These are phyloP conservation scores for Scenedesmus sp. DNA, from an alignment of 163 green algal genomes.

Conservation along the genomic window DNA sequence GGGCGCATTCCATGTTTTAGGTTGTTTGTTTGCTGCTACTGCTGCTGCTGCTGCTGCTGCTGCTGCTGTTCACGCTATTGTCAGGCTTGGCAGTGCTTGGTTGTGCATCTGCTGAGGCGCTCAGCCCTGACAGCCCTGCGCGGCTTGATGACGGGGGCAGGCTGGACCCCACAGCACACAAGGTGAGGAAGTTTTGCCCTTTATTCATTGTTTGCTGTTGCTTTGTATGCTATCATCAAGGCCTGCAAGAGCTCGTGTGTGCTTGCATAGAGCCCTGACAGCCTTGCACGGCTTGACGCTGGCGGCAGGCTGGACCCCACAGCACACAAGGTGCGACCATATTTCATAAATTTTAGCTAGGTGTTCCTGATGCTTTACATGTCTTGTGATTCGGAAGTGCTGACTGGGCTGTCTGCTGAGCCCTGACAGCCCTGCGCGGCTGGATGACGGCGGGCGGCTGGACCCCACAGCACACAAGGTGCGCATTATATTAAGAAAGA, in stretches of 20 bases:
- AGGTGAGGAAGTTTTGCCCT: neutral
- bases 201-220: no score
- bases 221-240: no score
- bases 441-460: slow-evolving; percentile 63
- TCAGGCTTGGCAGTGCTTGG: neutral
- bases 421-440: slow-evolving; percentile 42
- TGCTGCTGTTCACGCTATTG: no score
- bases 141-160: slow-evolving; percentile 61
- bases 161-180: slow-evolving; percentile 69
- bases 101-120: slow-evolving; percentile 57
- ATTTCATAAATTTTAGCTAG: no score
- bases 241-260: no score
- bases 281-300: slow-evolving; percentile 65
- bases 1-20: neutral
- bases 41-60: neutral
- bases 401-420: no score
- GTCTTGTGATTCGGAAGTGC: no score
- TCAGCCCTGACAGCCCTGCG: slow-evolving; percentile 57
- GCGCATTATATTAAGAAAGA: no score
- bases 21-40: neutral
- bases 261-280: slow-evolving; percentile 63
- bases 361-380: no score
- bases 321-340: slow-evolving; percentile 66
- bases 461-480: slow-evolving; percentile 67
- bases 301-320: slow-evolving; percentile 65